phyloP scores from a whole-genome alignment of 2,329 filamentous ascomycete species.

The Trichophyton equinum region DNA sequence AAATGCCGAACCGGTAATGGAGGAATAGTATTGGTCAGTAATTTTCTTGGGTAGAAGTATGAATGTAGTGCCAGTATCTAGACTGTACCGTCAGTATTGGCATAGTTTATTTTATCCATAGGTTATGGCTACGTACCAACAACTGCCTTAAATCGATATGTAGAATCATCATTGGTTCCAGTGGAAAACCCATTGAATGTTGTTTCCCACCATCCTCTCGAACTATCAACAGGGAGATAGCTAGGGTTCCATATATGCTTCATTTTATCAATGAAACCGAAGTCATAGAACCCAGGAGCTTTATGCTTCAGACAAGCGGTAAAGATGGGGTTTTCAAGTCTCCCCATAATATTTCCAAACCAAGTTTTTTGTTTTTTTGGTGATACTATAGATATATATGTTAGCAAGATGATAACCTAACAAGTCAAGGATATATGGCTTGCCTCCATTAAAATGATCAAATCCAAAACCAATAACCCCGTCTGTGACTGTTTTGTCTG shows the following conservation, averaged over 20 bases:
- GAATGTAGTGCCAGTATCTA: slow-evolving; percentile 56
- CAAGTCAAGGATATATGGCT: neutral
- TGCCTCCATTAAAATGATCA: slow-evolving; percentile 44
- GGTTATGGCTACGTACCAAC: neutral
- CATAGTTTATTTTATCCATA: neutral
- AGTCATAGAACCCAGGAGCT: slow-evolving; percentile 55
- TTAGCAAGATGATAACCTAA: neutral
- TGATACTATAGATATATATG: slow-evolving; percentile 6
- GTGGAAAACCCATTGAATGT: slow-evolving; percentile 45
- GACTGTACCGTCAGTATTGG: no score
- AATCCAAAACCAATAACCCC: slow-evolving; percentile 51
- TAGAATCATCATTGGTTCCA: slow-evolving; percentile 22
- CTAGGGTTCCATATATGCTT: slow-evolving; percentile 52
- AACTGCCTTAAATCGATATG: neutral
- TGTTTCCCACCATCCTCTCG: slow-evolving; percentile 58
- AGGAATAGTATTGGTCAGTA: slow-evolving; percentile 46
- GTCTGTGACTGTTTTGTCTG: slow-evolving; percentile 41
- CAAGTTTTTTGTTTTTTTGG: slow-evolving; percentile 49
- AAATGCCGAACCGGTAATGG: slow-evolving; percentile 41
- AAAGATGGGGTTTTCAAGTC: slow-evolving; percentile 54
- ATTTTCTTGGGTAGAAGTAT: slow-evolving; percentile 47
- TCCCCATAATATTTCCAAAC: slow-evolving; percentile 54
- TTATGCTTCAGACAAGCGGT: slow-evolving; percentile 54
- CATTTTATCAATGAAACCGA: slow-evolving; percentile 53
- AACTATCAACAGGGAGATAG: slow-evolving; percentile 50